Evolutionary conservation across 306 rosid species (phyloP), one percentile per base, ranked within the genome.

Genomic region (Echinosophora koreensis): DNA sequence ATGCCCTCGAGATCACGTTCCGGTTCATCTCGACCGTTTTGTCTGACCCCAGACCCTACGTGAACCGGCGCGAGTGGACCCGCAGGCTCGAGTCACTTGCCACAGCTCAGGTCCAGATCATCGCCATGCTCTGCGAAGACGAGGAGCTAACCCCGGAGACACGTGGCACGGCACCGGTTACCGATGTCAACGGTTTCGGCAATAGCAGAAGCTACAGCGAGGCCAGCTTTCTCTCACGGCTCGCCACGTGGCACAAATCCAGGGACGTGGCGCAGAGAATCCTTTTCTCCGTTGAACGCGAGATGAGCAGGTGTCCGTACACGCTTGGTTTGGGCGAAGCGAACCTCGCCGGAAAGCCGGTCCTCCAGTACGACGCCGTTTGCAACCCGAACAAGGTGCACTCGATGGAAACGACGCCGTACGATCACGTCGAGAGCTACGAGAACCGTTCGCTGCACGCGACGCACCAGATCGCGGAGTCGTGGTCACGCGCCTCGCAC

Each of bases 271-370:
- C 90, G 3, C 81, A 75, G 86, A 85, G 89, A 83, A 85, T 95
- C 3, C 68, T 90, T 10, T 61, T 74, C 76, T 37, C 91, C 32
- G 78, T 95, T 32, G 98, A 95, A 47, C 80, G 85, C 75, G 90
- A 87, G 82, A 87, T 95, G 93, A 73, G 70, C 70, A 84, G 86
- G 60, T 92, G 98, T 47, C 76, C 91, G 12, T 92, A 90, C 89
- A 87, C 97, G 9, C 55, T 95, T 3, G 98, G 98, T 0, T 60
- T 95, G 30, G 98, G 98, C 0, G 97, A 95, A 51, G 85, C 92
- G 3, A 95, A 95, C 72, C 59, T 89, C 8, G 80, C 84, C 34
- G 93, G 96, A 0, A 95, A 92, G n/a, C 84, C 86, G 7, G 60
- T 71, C 22, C 89, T 95, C 37, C 89, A 84, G 4, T 95, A 95